Conservation (phyloP, 106 monocot species). For the Apostasia ramifera region DNA sequence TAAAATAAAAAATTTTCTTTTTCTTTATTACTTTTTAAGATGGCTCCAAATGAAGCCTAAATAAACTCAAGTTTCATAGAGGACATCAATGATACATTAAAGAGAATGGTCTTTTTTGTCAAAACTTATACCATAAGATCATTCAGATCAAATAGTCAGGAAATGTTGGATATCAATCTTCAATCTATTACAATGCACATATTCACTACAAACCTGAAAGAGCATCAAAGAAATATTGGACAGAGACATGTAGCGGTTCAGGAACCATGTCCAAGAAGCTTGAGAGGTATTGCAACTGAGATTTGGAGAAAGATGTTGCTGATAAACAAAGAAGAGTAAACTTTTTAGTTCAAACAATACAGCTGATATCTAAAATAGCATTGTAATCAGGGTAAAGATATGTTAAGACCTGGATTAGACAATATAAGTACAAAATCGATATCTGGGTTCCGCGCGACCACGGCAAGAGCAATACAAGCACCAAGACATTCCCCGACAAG, state of each 20-base stretch:
- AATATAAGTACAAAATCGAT: conserved; percentile 66
- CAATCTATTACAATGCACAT: not conserved
- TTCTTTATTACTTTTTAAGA: too few species aligned
- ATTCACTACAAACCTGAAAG: conserved; percentile 35
- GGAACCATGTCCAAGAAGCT: conserved; percentile 38
- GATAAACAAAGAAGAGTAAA: conserved; percentile 3
- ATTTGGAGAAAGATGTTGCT: conserved; percentile 61
- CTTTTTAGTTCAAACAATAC: not conserved
- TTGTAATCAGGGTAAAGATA: not conserved
- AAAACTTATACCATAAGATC: too few species aligned
- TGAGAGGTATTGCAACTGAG: conserved; percentile 33
- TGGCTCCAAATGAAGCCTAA: too few species aligned
- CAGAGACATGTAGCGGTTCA: conserved; percentile 28
- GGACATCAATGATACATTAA: too few species aligned
- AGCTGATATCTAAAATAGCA: conserved; percentile 1
- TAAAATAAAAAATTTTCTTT: too few species aligned
- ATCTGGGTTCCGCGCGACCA: conserved; percentile 68
- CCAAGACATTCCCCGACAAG: conserved; percentile 83
- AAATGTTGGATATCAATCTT: not conserved
- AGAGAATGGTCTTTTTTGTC: too few species aligned
- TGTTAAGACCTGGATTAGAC: conserved; percentile 70
- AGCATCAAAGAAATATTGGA: conserved; percentile 25
- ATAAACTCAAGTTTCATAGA: too few species aligned
- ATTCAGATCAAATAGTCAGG: too few species aligned
- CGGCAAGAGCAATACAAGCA: conserved; percentile 72